phyloP scores from a whole-genome alignment of 768 basidiomycete genomes.

The Auriculariales sp. region DNA sequence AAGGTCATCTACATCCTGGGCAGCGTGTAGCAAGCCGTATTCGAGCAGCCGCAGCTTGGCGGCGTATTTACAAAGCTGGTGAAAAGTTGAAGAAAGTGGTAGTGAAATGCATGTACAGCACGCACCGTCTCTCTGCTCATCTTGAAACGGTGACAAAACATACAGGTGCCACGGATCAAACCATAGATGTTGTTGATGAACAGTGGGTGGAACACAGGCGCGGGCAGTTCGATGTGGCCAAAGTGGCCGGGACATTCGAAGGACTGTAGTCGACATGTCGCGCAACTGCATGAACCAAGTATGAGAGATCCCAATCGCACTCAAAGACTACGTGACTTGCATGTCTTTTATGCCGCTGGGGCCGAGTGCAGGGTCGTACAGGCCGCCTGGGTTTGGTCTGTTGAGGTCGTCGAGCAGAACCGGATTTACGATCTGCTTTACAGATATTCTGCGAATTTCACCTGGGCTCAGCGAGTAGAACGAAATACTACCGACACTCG shows the following conservation, averaged over 20 bases:
- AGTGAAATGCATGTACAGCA: not conserved
- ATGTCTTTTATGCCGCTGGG: conserved; percentile 82
- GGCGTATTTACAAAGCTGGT: conserved; percentile 70
- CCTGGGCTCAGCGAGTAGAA: conserved; percentile 85
- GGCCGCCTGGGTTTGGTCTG: conserved; percentile 76
- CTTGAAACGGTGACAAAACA: conserved; percentile 93
- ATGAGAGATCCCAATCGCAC: not conserved
- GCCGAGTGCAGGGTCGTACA: conserved; percentile 92
- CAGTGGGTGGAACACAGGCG: conserved; percentile 90
- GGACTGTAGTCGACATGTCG: conserved; percentile 84
- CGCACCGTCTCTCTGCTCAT: conserved; percentile 55
- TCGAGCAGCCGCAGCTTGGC: conserved; percentile 83
- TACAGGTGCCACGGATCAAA: conserved; percentile 72
- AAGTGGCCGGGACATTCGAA: conserved; percentile 96
- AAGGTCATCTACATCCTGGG: conserved; percentile 61
- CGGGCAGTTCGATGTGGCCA: conserved; percentile 92
- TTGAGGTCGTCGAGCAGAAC: conserved; percentile 87
- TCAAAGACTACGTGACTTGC: conserved; percentile 33
- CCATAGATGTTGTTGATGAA: conserved; percentile 89
- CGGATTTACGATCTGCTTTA: conserved; percentile 92
- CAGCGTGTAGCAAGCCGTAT: conserved; percentile 73
- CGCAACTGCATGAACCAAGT: conserved; percentile 42
- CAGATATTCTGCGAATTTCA: conserved; percentile 88
- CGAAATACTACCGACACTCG: conserved; percentile 68
- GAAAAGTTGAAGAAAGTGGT: conserved; percentile 1